Evolutionary conservation across 2,329 filamentous ascomycete species (phyloP), one percentile per base, ranked within the genome.

Genomic region (Remersonia thermophila): DNA sequence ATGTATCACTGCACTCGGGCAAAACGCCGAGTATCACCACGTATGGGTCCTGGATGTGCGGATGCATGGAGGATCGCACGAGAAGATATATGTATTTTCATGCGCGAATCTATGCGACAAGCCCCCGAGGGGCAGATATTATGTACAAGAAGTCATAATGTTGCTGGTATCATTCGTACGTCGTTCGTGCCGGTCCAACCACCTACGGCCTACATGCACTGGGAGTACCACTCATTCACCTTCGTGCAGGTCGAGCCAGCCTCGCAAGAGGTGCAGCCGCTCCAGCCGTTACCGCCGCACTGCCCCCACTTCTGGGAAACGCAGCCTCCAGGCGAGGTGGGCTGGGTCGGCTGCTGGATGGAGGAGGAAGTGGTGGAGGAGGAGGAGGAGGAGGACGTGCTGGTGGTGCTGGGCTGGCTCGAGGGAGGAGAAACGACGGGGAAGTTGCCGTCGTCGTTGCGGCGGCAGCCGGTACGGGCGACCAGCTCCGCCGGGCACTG

Each of bases 241-340:
- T 37, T 36, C 20, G 47, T 44, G 44, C 59, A 62, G 6, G 55
- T 55, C 14, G 42, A 51, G 4, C 55, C 56, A 4, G 51, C 40
- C 4, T 48, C 50, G 40, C 59, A 62, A 6, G 39, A 43, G 1
- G 51, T 55, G 41, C 57, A 54, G 2, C 59, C 59, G 2, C 48
- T 51, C 39, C 49, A 62, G 20, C 48, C 50, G 10, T 38, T 51
- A 4, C 59, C 59, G 28, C 58, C 58, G 39, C 58, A 61, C 47
- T 60, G 58, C 1, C 48, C 55, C 40, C 53, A 61, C 38, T 52
- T 36, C n/a, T 47, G 23, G 4, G 47, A 45, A 4, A 32, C 33
- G 38, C 48, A 50, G 7, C 39, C 31, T 4, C 32, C 34, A 8
- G 34, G 30, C 15, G 15, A 36, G 26, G 29, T 32, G 25, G 34